Conservation (phyloP, 805 yeast species). For the Metschnikowia baotianmanensis region DNA sequence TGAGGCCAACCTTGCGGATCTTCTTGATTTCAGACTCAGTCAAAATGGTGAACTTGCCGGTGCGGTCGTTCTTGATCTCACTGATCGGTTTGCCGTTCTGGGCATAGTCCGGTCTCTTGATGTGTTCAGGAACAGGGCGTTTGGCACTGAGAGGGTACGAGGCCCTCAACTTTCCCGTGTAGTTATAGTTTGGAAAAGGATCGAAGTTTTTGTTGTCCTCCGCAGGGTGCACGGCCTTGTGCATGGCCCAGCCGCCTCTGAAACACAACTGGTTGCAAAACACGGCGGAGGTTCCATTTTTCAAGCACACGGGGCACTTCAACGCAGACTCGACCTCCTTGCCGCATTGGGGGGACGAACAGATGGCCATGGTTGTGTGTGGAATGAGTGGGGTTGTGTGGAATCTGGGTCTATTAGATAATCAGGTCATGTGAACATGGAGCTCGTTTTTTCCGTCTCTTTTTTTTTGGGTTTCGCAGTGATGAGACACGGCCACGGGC, state of each 20-base stretch:
- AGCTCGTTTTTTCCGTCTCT: too few relatives aligned
- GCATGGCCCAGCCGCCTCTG: slow-evolving; percentile 65
- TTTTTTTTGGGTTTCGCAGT: too few relatives aligned
- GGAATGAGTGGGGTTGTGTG: too few relatives aligned
- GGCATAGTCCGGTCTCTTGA: slow-evolving; percentile 83
- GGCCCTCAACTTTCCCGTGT: slow-evolving; percentile 74
- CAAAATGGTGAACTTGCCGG: slow-evolving; percentile 62
- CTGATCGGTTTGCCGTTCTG: slow-evolving; percentile 70
- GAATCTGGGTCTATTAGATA: too few relatives aligned
- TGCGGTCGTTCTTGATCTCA: slow-evolving; percentile 72
- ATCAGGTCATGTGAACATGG: too few relatives aligned
- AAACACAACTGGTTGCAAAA: slow-evolving; percentile 89
- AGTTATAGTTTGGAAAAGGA: slow-evolving; percentile 81
- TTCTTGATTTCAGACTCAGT: slow-evolving; percentile 67
- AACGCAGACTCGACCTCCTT: slow-evolving; percentile 70
- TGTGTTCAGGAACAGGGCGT: slow-evolving; percentile 66
- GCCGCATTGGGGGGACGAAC: slow-evolving; percentile 84
- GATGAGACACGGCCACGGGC: too few relatives aligned
- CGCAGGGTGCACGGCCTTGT: slow-evolving; percentile 67
- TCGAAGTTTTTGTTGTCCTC: slow-evolving; percentile 65
- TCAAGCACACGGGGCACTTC: slow-evolving; percentile 91
- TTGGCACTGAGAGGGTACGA: slow-evolving; percentile 76
- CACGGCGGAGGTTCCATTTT: slow-evolving; percentile 55
- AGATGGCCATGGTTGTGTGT: slow-evolving; percentile 28
- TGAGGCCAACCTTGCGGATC: slow-evolving; percentile 69